Evolutionary conservation across 441 rosid species (phyloP), one percentile per base, ranked within the genome.

Genomic region (Jatropha multifida): DNA sequence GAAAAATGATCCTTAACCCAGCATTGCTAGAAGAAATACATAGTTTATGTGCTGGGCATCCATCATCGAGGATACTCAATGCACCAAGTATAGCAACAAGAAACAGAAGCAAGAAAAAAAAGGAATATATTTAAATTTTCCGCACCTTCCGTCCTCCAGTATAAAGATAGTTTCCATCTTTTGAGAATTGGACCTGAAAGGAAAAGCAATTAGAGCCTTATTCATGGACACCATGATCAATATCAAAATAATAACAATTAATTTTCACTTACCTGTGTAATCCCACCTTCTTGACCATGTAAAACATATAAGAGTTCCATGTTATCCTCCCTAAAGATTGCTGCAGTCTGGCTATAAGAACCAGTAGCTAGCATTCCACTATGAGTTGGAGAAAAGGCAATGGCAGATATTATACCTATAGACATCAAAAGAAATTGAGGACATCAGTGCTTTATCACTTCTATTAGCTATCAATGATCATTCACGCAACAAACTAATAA

Each of bases 231-330:
- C 14, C 18, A 74, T n/a, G 72, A 60, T 72, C 62, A 72, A 68
- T 65, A 67, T 74, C 59, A 40, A 69, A 49, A 40, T 44, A 69
- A 55, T 62, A 38, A 69, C 26, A 75, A 74, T 20, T 32, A 78
- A 59, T 74, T 55, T 18, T 70, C 75, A 83, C 91, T 89, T 87
- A 95, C 98, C 81, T 92, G 99, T 38, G 98, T 96, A 78, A 96
- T 74, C 49, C 98, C 99, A 65, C 97, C 97, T 86, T 90, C 94
- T 81, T 96, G 99, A 70, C 99, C 98, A 82, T 93, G 97, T 78
- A 96, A 84, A 82, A 96, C 82, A 62, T 93, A 96, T 32, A 93
- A 79, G 46, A 90, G 93, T 85, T 96, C 99, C 99, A 96, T 93
- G 76, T 92, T 93, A 69, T 95, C 98, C 84, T 95, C 99, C 81